A percentile compares a stretch with the other conserved stretches of the same genome.
phyloP scores from a whole-genome alignment of 495 filamentous ascomycete species.

The Neurospora tetrasperma region DNA sequence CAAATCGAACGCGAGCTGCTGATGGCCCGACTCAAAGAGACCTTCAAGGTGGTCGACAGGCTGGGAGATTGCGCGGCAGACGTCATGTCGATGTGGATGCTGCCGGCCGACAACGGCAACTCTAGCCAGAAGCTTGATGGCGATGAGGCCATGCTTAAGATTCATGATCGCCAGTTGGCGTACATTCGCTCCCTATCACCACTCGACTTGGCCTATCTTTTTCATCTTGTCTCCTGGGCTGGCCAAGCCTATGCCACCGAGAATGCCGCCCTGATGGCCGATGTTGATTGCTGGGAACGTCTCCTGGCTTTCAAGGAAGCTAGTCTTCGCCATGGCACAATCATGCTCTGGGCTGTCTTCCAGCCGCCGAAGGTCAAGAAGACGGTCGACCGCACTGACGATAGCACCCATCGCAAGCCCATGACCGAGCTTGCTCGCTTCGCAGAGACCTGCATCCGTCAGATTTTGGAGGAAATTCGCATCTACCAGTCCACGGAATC shows the following conservation, averaged over 20 bases:
- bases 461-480: neutral
- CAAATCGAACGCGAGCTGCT: neutral
- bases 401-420: neutral
- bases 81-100: neutral
- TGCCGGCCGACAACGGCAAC: neutral
- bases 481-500: neutral
- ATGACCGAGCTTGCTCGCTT: neutral
- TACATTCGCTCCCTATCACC: constrained; percentile 12
- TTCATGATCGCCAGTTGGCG: constrained; percentile 8
- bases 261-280: neutral
- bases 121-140: neutral
- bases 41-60: constrained; percentile 8
- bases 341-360: constrained; percentile 11
- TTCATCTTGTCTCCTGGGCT: constrained; percentile 4
- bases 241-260: constrained; percentile 5
- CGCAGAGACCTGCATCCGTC: neutral
- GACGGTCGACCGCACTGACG: neutral
- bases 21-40: constrained; percentile 7
- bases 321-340: constrained; percentile 8
- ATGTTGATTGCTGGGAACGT: constrained; percentile 1
- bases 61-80: constrained; percentile 13
- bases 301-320: constrained; percentile 13
- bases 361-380: neutral
- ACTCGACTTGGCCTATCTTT: constrained; percentile 16
- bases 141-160: neutral